These are phyloP conservation scores for Phytophthora litchii DNA, from an alignment of 352 stramenopile species.

Conservation along the genomic window DNA sequence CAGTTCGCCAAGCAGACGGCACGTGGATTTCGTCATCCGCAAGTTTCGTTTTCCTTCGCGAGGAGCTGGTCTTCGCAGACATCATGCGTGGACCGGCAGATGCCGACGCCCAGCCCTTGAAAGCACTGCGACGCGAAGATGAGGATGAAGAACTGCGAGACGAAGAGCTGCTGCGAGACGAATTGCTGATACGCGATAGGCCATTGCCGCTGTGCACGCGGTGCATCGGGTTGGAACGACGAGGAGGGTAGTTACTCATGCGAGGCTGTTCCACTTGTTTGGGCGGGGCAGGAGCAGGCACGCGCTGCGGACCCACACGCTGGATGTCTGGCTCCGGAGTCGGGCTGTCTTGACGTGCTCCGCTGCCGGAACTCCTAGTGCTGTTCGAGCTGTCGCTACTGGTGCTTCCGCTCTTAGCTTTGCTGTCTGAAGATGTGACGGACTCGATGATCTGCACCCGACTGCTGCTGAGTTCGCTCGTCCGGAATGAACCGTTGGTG, in stretches of 20 bases:
- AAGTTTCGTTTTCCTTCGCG: conserved; percentile 14
- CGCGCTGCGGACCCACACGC: conserved; percentile 31
- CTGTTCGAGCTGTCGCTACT: conserved; percentile 33
- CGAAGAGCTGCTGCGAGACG: conserved; percentile 33
- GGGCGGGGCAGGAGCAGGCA: conserved; percentile 30
- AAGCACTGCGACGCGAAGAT: conserved; percentile 21
- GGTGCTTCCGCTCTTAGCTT: conserved; percentile 25
- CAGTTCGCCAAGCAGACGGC: conserved; percentile 19
- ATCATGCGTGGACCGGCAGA: conserved; percentile 36
- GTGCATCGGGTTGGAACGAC: conserved; percentile 29
- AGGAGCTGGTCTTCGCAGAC: conserved; percentile 17
- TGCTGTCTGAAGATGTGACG: conserved; percentile 20
- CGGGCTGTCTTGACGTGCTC: conserved; percentile 18
- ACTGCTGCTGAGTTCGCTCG: conserved; percentile 34
- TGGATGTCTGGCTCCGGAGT: conserved; percentile 28
- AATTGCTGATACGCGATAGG: conserved; percentile 29
- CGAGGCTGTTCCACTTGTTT: conserved; percentile 26
- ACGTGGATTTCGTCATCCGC: conserved; percentile 17
- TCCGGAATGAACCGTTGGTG: conserved; percentile 36
- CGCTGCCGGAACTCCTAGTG: conserved; percentile 33
- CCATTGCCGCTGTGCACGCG: conserved; percentile 21
- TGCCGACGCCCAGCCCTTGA: conserved; percentile 36
- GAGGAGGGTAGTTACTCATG: conserved; percentile 33
- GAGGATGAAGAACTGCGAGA: conserved; percentile 30
- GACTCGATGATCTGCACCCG: conserved; percentile 35